Percentiles rank a stretch among this genome's conserved stretches.
These are phyloP conservation scores for Balakata baccata DNA, from an alignment of 345 rosid species.

Conservation along the genomic window DNA sequence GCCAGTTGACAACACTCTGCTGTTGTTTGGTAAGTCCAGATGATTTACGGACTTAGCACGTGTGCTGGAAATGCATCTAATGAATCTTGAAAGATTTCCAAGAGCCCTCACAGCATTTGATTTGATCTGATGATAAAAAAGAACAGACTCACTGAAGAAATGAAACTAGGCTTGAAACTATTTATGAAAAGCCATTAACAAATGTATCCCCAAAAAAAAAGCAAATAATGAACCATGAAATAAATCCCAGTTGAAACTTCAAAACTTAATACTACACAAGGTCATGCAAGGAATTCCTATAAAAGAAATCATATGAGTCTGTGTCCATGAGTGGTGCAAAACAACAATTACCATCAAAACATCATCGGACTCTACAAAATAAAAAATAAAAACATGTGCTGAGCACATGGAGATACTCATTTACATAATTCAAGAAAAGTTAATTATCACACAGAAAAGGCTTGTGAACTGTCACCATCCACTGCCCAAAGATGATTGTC, in stretches of 20 bases:
- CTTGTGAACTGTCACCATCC: background rate
- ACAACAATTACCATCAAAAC: background rate
- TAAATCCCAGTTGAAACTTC: background rate
- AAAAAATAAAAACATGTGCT: background rate
- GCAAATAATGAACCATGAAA: background rate
- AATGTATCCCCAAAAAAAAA: background rate
- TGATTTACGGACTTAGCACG: slow-evolving; percentile 28
- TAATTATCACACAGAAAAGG: background rate
- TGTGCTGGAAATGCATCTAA: slow-evolving; percentile 28
- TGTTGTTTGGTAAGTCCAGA: slow-evolving; percentile 20
- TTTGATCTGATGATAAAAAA: slow-evolving; percentile 45
- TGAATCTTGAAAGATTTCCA: slow-evolving; percentile 73
- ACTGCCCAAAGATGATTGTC: background rate
- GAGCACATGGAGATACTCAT: background rate
- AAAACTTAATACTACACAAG: background rate
- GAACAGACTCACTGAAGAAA: background rate
- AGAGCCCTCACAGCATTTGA: slow-evolving; percentile 92
- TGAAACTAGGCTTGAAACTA: background rate
- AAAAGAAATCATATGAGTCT: background rate
- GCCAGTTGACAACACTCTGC: slow-evolving; percentile 18
- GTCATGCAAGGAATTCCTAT: slow-evolving; percentile 1
- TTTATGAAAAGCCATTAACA: background rate
- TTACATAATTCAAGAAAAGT: background rate
- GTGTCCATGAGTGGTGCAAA: background rate
- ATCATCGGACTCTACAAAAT: background rate